Conservation (phyloP, 148 eudicot genomes). For the Nyssa sinensis region DNA sequence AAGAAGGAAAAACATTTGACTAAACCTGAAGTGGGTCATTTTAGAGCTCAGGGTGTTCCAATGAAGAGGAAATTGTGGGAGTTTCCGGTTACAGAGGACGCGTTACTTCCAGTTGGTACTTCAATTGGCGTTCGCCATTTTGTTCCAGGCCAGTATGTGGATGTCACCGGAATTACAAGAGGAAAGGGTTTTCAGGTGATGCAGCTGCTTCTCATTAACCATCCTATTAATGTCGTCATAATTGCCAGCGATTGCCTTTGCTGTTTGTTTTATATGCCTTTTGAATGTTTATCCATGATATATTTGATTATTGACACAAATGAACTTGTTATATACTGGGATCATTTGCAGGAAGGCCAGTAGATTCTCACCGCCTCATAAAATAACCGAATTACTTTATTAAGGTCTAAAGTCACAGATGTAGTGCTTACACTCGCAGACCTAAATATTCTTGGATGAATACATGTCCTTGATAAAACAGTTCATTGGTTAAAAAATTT, state of each 20-base stretch:
- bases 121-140: conserved; percentile 85
- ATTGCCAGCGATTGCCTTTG: neutral
- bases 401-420: neutral
- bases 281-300: neutral
- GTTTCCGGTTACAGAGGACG: conserved; percentile 93
- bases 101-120: conserved; percentile 82
- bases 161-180: conserved; percentile 86
- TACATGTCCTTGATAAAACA: neutral
- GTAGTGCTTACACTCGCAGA: neutral
- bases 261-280: neutral
- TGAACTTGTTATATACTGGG: neutral
- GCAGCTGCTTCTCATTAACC: neutral
- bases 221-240: neutral
- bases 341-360: neutral
- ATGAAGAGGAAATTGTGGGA: conserved; percentile 93
- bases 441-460: neutral
- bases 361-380: too few species aligned
- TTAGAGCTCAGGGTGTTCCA: conserved; percentile 97
- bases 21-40: conserved; percentile 94
- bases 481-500: too few species aligned
- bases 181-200: conserved; percentile 98
- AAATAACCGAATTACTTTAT: neutral
- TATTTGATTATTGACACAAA: neutral
- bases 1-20: conserved; percentile 91
- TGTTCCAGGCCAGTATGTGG: conserved; percentile 93